These are phyloP conservation scores for Mycena rosella DNA, from an alignment of 768 basidiomycete genomes.

Conservation along the genomic window DNA sequence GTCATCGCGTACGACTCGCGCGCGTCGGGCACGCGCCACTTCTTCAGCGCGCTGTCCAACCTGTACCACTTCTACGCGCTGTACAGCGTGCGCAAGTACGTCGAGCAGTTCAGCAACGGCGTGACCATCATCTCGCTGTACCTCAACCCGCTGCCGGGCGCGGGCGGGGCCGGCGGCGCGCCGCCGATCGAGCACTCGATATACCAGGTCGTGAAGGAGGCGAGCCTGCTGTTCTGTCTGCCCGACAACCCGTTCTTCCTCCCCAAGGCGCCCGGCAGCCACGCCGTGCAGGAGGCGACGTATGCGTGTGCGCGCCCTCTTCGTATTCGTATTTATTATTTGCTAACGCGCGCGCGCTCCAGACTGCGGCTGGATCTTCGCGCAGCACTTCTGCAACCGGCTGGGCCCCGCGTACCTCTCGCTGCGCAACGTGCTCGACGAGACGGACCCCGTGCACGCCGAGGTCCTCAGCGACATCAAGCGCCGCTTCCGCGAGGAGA, in stretches of 20 bases:
- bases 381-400: constrained; percentile 97
- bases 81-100: constrained; percentile 96
- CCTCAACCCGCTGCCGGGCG: constrained; percentile 89
- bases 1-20: constrained; percentile 88
- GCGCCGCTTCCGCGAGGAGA: constrained; percentile 96
- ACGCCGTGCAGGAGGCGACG: constrained; percentile 97
- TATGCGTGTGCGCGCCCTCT: constrained; percentile 72
- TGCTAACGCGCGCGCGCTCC: constrained; percentile 10
- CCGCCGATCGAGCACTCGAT: constrained; percentile 98
- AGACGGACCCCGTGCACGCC: constrained; percentile 86
- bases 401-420: constrained; percentile 92
- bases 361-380: constrained; percentile 98
- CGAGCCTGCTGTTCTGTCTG: constrained; percentile 91
- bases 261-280: constrained; percentile 68
- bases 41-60: constrained; percentile 83
- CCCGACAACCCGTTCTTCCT: constrained; percentile 96
- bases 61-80: constrained; percentile 98
- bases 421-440: constrained; percentile 90
- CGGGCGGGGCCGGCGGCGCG: constrained; percentile 60
- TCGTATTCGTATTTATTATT: not conserved
- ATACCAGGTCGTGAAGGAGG: constrained; percentile 97
- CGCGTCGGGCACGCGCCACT: constrained; percentile 31
- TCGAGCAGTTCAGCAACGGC: constrained; percentile 98
- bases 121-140: constrained; percentile 96
- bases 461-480: constrained; percentile 97